Evolutionary conservation across 352 stramenopile species (phyloP).

Genomic region (Phytophthora sp.): DNA sequence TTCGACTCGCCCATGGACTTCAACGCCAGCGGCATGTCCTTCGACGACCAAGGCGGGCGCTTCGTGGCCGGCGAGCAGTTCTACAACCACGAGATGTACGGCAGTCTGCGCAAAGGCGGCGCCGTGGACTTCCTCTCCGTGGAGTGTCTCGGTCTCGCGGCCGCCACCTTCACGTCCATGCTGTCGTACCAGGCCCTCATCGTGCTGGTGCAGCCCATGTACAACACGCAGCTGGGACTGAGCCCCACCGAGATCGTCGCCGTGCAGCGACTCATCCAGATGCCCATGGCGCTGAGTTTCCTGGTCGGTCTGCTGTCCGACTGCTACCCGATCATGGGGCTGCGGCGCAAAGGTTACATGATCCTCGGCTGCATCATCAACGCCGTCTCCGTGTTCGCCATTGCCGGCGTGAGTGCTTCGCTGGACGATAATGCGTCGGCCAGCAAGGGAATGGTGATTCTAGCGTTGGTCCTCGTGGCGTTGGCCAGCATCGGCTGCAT

Average conservation of each 20-base stretch:
- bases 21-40: slow-evolving; percentile 32
- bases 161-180: slow-evolving; percentile 72
- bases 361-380: slow-evolving; percentile 81
- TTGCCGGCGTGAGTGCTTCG: slow-evolving; percentile 57
- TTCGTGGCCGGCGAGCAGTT: slow-evolving; percentile 76
- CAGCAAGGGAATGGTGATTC: slow-evolving; percentile 39
- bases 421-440: slow-evolving; percentile 32
- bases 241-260: slow-evolving; percentile 46
- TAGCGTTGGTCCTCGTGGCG: slow-evolving; percentile 47
- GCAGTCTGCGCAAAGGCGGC: slow-evolving; percentile 68
- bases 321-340: slow-evolving; percentile 90
- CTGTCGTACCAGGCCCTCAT: slow-evolving; percentile 68
- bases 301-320: slow-evolving; percentile 90
- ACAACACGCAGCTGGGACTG: slow-evolving; percentile 60
- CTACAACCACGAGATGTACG: slow-evolving; percentile 78
- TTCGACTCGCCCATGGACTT: slow-evolving; percentile 49
- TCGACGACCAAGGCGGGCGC: slow-evolving; percentile 42
- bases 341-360: slow-evolving; percentile 92
- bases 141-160: slow-evolving; percentile 66
- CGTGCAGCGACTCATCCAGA: slow-evolving; percentile 66
- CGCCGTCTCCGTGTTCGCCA: slow-evolving; percentile 58
- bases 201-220: slow-evolving; percentile 57
- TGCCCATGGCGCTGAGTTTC: slow-evolving; percentile 91
- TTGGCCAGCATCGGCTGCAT: slow-evolving; percentile 67
- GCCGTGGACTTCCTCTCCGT: slow-evolving; percentile 59